Evolutionary conservation across 108 stramenopile species (phyloP).

Genomic region (Epipyxis sp.): DNA sequence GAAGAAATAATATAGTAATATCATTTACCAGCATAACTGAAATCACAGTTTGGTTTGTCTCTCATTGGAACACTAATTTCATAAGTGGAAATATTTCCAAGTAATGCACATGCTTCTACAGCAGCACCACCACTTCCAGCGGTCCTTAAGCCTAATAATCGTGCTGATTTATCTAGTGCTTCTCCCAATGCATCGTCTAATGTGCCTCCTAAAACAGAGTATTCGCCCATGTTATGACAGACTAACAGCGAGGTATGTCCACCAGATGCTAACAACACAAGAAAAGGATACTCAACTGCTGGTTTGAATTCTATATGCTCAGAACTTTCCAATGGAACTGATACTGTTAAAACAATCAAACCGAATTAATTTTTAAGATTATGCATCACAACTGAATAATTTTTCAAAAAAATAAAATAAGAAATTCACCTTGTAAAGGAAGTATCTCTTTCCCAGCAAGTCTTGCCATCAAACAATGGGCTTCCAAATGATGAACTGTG

Average conservation of each 20-base stretch:
- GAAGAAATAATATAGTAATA: too few species aligned
- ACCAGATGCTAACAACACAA: conserved; percentile 88
- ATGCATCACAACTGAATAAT: too few species aligned
- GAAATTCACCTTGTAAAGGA: too few species aligned
- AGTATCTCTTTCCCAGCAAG: conserved; percentile 40
- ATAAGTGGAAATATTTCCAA: not conserved
- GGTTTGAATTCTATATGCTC: not conserved
- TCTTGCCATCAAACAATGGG: conserved; percentile 89
- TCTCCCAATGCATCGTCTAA: conserved; percentile 88
- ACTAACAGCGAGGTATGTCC: conserved; percentile 90
- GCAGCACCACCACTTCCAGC: conserved; percentile 91
- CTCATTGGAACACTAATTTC: conserved; percentile 74
- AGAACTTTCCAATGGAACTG: not conserved
- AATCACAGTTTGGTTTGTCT: conserved; percentile 82
- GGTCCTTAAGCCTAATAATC: conserved; percentile 75
- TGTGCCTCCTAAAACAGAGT: conserved; percentile 81
- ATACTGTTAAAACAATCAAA: too few species aligned
- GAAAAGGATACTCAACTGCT: conserved; percentile 78
- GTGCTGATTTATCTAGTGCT: conserved; percentile 73
- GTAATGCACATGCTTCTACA: conserved; percentile 71
- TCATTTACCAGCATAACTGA: conserved; percentile 85
- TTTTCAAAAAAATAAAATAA: too few species aligned
- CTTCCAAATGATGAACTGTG: conserved; percentile 90
- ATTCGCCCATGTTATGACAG: conserved; percentile 75
- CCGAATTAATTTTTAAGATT: too few species aligned